Base-by-base conservation (phyloP, 169 alveolate species). In the Babesia sp. region DNA sequence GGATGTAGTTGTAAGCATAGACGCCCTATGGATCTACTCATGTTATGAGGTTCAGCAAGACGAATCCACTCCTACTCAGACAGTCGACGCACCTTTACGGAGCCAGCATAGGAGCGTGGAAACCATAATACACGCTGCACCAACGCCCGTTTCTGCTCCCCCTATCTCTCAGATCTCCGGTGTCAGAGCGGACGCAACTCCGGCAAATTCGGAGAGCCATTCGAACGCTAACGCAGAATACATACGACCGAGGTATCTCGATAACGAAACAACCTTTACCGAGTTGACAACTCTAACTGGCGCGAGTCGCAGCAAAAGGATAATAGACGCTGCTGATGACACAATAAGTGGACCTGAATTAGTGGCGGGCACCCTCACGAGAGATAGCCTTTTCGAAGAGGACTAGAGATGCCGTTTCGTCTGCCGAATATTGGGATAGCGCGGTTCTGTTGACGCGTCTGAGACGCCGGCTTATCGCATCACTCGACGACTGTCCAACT, bases 11-110 rank as follows among this genome's bases (percentile, higher is more conserved):
- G 91, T 95, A 39, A 98, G 94, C 86, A 93, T 95, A 29, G 94
- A 90, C 82, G 76, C 97, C 50, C 87, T 70, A 31, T 95, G 98
- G 98, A 93, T 95, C 9, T 98, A 95, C 69, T 90, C 83, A 3
- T 93, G 97, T 67, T 67, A 86, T 34, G 95, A 90, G 56, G 93
- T 74, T 18, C 54, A 69, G 36, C 59, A 18, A 0, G 1, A 18
- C 22, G 48, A 41, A n/a, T 8, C 18, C 77, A 69, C 53, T 3
- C 26, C 67, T 8, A 6, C 2, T n/a, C n/a, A n/a, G n/a, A n/a
- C n/a, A n/a, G n/a, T n/a, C n/a, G n/a, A n/a, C n/a, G n/a, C n/a
- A n/a, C n/a, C n/a, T n/a, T n/a, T n/a, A n/a, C n/a, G n/a, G n/a
- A n/a, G n/a, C n/a, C n/a, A n/a, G n/a, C n/a, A n/a, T n/a, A n/a